Evolutionary conservation across 1,284 basidiomycete species (phyloP), one percentile per base, ranked within the genome.

Genomic region (Heterobasidion parviporum): DNA sequence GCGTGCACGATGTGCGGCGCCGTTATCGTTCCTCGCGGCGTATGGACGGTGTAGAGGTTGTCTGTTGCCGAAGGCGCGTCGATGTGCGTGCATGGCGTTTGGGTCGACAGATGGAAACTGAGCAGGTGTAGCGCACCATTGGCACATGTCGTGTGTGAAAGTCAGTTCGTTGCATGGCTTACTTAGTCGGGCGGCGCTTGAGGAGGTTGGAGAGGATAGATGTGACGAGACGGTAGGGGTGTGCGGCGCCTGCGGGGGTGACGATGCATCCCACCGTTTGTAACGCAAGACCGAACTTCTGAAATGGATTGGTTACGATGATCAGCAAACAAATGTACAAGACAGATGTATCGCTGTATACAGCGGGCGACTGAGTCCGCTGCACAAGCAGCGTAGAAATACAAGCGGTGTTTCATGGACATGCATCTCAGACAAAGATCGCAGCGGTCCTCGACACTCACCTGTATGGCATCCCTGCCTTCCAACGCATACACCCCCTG

Each of bases 1-100:
- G 89, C 87, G 65, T 93, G 89, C 2, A 92, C 72, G 51, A 92
- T 72, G 61, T 88, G 86, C 3, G 68, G 69, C 0, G 87, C 69
- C 4, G 65, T 68, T 50, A 89, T 69, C 12, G 62, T 60, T 2
- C 88, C 87, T 47, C 73, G 77, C 1, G 79, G 73, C 0, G 89
- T 90, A 2, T 62, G 64, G 34, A 76, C 58, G 14, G 69, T 71
- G 66, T 79, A 78, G 33, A 63, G 58, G 1, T 62, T 63, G 8
- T 59, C 56, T 1, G 65, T 57, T 12, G 56, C 0, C 0, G 67
- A 62, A 16, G 75, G 64, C 14, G 61, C 57, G 1, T 57, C 53
- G 53, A 78, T 71, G 6, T 63, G 62, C 2, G 68, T 72, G 57
- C 74, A 75, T 2, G 76, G 73, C 3, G 72, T 76, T 35, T 73